These are phyloP conservation scores for Galerina sulciceps DNA, from an alignment of 768 basidiomycete species.

Conservation along the genomic window DNA sequence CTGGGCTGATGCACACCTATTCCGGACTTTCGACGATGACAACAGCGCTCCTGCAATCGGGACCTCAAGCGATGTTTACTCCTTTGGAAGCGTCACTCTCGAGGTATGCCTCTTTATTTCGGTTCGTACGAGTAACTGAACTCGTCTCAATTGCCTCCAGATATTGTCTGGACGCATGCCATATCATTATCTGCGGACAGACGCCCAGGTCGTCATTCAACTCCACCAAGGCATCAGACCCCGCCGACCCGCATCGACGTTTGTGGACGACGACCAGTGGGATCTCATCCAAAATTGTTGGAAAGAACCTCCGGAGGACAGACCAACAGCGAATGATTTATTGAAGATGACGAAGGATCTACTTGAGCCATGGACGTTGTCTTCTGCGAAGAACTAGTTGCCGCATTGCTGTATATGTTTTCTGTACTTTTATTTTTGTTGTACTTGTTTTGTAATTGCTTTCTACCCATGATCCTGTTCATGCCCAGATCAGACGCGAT, in stretches of 20 bases:
- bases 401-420: too few species aligned
- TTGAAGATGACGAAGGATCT: slow-evolving; percentile 5
- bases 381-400: neutral
- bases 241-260: slow-evolving; percentile 38
- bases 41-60: slow-evolving; percentile 21
- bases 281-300: slow-evolving; percentile 45
- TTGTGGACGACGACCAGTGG: slow-evolving; percentile 45
- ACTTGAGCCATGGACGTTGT: neutral
- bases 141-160: slow-evolving; percentile 13
- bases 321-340: slow-evolving; percentile 36
- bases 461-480: neutral
- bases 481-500: neutral
- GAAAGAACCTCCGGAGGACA: slow-evolving; percentile 31
- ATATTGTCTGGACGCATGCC: slow-evolving; percentile 45
- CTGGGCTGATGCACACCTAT: slow-evolving; percentile 51
- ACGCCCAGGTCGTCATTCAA: slow-evolving; percentile 46
- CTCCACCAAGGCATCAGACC: slow-evolving; percentile 44
- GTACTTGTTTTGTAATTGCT: neutral
- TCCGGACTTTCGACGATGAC: slow-evolving; percentile 36
- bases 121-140: neutral
- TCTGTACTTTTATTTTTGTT: neutral
- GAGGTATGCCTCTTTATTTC: slow-evolving; percentile 29
- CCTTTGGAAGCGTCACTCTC: slow-evolving; percentile 49
- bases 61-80: slow-evolving; percentile 47
- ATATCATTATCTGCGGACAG: slow-evolving; percentile 41